Conservation (phyloP, 2,329 filamentous ascomycete species). For the Aaosphaeria arxii region DNA sequence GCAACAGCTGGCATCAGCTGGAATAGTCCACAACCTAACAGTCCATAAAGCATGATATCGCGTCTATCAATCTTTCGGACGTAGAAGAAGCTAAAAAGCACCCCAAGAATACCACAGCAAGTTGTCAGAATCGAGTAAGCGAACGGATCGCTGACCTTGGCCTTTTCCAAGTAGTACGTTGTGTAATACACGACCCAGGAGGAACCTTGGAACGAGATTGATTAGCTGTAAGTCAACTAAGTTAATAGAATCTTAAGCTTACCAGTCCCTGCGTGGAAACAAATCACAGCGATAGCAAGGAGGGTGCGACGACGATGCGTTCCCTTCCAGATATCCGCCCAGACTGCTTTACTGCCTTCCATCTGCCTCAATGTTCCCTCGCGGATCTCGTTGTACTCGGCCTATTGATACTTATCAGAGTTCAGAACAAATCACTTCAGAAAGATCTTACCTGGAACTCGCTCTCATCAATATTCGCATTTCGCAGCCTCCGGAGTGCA, state of each 20-base stretch:
- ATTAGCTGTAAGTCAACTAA: constrained; percentile 7
- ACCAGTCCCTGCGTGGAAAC: constrained; percentile 17
- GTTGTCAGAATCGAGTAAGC: constrained; percentile 53
- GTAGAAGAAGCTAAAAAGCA: constrained; percentile 46
- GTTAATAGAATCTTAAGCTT: not conserved
- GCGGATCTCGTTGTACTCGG: constrained; percentile 10
- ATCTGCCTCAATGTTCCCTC: constrained; percentile 5
- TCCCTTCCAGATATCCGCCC: constrained; percentile 21
- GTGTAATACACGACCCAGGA: constrained; percentile 8
- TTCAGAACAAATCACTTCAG: constrained; percentile 39
- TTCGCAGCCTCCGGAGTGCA: constrained; percentile 3
- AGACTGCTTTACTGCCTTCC: constrained; percentile 8
- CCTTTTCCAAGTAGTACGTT: constrained; percentile 58
- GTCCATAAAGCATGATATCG: constrained; percentile 35
- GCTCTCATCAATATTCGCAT: constrained; percentile 7
- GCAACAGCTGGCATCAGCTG: constrained; percentile 48
- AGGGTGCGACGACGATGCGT: constrained; percentile 23
- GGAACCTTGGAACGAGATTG: constrained; percentile 20
- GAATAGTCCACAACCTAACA: constrained; percentile 48
- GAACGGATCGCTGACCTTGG: constrained; percentile 42
- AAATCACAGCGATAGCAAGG: constrained; percentile 12
- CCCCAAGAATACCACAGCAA: constrained; percentile 48
- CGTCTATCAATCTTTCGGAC: constrained; percentile 4
- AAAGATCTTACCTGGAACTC: constrained; percentile 36
- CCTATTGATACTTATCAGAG: constrained; percentile 1